Evolutionary conservation across 305 asterid genomes (phyloP).

Genomic region (Fraxinus greggii): DNA sequence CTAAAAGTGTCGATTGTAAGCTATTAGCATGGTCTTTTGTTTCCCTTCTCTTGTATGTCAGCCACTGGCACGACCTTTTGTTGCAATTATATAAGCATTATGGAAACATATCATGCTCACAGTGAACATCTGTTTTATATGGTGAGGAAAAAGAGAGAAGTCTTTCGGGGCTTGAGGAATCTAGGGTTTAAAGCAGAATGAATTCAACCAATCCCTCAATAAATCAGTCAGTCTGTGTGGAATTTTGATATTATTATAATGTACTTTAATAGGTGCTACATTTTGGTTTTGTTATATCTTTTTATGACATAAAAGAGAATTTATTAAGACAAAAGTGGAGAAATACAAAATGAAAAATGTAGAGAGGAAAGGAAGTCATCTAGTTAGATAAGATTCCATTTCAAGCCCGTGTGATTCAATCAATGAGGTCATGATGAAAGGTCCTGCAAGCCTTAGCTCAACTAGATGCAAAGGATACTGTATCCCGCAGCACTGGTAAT

Average conservation of each 20-base stretch:
- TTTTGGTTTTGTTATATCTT: neutral
- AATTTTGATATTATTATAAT: neutral
- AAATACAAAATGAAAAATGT: neutral
- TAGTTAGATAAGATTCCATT: neutral
- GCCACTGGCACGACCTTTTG: neutral
- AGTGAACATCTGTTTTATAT: neutral
- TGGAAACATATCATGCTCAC: neutral
- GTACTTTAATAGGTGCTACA: neutral
- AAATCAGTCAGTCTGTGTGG: neutral
- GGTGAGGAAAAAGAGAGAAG: neutral
- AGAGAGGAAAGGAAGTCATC: neutral
- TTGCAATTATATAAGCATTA: neutral
- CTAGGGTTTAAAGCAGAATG: neutral
- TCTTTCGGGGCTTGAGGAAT: neutral
- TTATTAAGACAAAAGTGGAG: neutral
- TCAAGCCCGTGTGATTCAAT: neutral
- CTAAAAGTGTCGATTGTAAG: neutral
- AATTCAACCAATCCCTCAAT: neutral
- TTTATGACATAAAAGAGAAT: neutral
- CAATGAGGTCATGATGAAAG: neutral
- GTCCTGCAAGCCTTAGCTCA: neutral
- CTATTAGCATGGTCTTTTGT: neutral
- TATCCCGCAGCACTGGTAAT: neutral
- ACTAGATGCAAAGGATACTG: neutral
- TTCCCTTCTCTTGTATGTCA: neutral